Base-by-base conservation (phyloP, 306 rosid species). In the Elaeagnus macrophylla region DNA sequence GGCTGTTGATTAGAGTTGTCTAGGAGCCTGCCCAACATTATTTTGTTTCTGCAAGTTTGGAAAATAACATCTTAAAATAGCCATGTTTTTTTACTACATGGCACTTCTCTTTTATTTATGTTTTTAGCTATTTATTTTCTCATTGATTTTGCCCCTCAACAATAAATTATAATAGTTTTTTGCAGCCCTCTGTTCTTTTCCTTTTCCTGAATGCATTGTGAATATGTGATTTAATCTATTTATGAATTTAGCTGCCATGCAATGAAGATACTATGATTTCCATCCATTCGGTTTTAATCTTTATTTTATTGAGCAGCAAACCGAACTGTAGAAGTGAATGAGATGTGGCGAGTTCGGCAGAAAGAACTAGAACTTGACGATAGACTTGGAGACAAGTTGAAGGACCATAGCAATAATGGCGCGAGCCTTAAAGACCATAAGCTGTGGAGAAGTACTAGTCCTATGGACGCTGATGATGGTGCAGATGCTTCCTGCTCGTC, bases 251-350 rank as follows among this genome's bases (percentile, higher is more conserved):
- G 2, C 59, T 10, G 15, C 5, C 12, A 1, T 6, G 32, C 32
- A 12, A 17, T 13, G 15, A 6, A 45, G 7, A 45, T 45, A 8
- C 15, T 45, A 13, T 17, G 15, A 45, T 12, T 14, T n/a, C 2
- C 15, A 12, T 61, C 15, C 53, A 47, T 51, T 54, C 7, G 54
- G 56, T 37, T 54, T 36, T 37, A 48, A 45, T 16, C n/a, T 37
- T 9, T 3, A 12, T 57, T 43, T 25, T 42, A 6, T 44, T 39
- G 17, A 11, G 38, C 63, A 84, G 94, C 96, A 53, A 88, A 88
- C 66, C 84, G 89, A 61, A 62, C 79, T 38, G 96, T 81, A 59
- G 96, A 88, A 74, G 89, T 84, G 61, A 84, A 81, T 71, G 96
- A 88, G 67, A 84, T 88, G 96, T 82, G 94, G 96, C 75, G 76